These are phyloP conservation scores for Penicillium canescens DNA, from an alignment of 495 filamentous ascomycete species.

Conservation along the genomic window DNA sequence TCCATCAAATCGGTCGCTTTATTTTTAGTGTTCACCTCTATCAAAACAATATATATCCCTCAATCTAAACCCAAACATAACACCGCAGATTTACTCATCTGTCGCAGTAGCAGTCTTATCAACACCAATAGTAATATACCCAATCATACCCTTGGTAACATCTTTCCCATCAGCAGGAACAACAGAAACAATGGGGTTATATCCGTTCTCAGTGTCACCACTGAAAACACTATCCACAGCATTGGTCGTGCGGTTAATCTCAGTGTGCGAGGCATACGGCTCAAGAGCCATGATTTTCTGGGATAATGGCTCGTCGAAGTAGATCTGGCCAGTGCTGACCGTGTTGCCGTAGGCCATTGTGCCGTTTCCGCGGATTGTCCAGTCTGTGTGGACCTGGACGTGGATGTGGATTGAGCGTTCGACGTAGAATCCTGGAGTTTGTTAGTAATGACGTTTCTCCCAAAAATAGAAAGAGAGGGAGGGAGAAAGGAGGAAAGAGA, in stretches of 20 bases:
- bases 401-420: slow-evolving; percentile 34
- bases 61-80: neutral
- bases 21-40: no score
- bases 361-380: slow-evolving; percentile 23
- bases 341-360: slow-evolving; percentile 19
- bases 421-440: slow-evolving; percentile 27
- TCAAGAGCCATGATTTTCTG: slow-evolving; percentile 40
- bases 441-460: no score
- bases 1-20: no score
- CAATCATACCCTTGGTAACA: slow-evolving; percentile 9
- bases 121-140: slow-evolving; percentile 10
- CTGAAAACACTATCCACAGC: slow-evolving; percentile 5
- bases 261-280: slow-evolving; percentile 3
- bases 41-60: no score
- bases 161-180: slow-evolving; percentile 2
- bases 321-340: slow-evolving; percentile 51
- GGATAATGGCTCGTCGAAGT: slow-evolving; percentile 52
- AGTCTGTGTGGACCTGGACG: slow-evolving; percentile 27
- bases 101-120: neutral
- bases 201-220: slow-evolving; percentile 1
- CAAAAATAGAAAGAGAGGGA: no score
- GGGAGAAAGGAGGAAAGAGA: neutral
- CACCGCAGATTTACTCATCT: neutral
- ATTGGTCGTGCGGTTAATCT: slow-evolving; percentile 7
- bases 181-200: slow-evolving; percentile 5